These are phyloP conservation scores for Peterozyma xylosa DNA, from an alignment of 805 yeast genomes.

Conservation along the genomic window DNA sequence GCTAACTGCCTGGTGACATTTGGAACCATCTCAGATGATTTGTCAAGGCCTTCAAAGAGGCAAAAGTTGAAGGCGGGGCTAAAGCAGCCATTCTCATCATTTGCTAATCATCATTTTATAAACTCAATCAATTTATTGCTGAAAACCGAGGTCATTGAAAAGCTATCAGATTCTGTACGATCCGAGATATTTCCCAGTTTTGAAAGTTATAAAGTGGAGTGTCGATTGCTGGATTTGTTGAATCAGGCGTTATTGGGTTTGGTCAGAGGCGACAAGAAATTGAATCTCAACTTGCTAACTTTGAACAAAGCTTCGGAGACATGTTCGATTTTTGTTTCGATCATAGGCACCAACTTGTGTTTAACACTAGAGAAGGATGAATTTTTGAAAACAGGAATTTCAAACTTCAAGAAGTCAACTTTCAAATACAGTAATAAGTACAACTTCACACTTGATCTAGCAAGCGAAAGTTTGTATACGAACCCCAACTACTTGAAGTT, in stretches of 20 bases:
- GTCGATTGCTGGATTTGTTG: not conserved
- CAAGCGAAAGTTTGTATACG: not conserved
- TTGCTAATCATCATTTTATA: conserved; percentile 19
- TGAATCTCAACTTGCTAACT: not conserved
- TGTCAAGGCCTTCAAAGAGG: too few relatives aligned
- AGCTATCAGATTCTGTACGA: too few relatives aligned
- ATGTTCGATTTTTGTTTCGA: not conserved
- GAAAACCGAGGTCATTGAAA: conserved; percentile 3
- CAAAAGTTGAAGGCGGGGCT: too few relatives aligned
- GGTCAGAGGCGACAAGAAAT: not conserved
- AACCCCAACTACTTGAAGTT: conserved; percentile 1
- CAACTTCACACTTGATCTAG: not conserved
- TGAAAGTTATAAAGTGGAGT: not conserved
- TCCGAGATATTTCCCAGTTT: not conserved
- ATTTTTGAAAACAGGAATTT: conserved; percentile 1
- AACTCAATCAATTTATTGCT: conserved; percentile 16
- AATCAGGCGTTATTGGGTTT: not conserved
- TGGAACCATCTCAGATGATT: not conserved
- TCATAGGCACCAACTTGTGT: conserved; percentile 1
- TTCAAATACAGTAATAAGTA: not conserved
- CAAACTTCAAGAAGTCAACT: not conserved
- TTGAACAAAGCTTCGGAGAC: not conserved
- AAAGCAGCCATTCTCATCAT: not conserved
- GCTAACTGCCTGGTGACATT: conserved; percentile 15
- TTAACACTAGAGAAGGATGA: not conserved